These are phyloP conservation scores for Malus hybrid DNA, from an alignment of 331 rosid genomes.

Conservation along the genomic window DNA sequence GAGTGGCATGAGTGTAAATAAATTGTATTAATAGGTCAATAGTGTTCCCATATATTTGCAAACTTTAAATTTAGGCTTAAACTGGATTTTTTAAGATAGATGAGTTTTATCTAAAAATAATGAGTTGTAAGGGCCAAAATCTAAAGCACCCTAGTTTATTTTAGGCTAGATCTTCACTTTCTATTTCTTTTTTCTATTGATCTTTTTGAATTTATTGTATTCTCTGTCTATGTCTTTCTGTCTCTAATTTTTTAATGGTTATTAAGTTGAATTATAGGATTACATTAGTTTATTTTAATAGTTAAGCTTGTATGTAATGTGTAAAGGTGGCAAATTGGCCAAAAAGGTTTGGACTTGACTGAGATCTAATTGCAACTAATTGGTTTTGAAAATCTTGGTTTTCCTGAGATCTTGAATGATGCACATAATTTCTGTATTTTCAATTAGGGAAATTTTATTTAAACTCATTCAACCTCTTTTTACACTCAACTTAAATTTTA, in stretches of 20 bases:
- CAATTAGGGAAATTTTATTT: too few species aligned
- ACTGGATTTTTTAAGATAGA: too few species aligned
- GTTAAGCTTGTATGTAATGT: not conserved
- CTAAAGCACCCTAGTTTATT: too few species aligned
- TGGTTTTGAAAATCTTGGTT: not conserved
- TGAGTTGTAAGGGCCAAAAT: too few species aligned
- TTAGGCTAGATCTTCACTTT: constrained; percentile 39
- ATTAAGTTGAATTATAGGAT: not conserved
- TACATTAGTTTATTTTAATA: not conserved
- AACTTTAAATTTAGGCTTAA: too few species aligned
- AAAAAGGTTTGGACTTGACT: not conserved
- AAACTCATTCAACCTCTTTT: too few species aligned
- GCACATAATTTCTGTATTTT: not conserved
- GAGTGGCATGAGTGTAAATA: too few species aligned
- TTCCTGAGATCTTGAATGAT: not conserved
- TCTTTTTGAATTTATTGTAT: not conserved
- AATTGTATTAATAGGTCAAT: too few species aligned
- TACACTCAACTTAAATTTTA: too few species aligned
- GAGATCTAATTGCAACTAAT: constrained; percentile 17
- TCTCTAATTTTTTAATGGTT: not conserved
- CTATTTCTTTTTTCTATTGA: not conserved
- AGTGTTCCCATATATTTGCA: too few species aligned
- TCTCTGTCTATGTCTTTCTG: not conserved
- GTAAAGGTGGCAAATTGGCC: not conserved
- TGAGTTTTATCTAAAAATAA: too few species aligned